phyloP scores from a whole-genome alignment of 331 rosid genomes.

The Stylosanthes scabra region DNA sequence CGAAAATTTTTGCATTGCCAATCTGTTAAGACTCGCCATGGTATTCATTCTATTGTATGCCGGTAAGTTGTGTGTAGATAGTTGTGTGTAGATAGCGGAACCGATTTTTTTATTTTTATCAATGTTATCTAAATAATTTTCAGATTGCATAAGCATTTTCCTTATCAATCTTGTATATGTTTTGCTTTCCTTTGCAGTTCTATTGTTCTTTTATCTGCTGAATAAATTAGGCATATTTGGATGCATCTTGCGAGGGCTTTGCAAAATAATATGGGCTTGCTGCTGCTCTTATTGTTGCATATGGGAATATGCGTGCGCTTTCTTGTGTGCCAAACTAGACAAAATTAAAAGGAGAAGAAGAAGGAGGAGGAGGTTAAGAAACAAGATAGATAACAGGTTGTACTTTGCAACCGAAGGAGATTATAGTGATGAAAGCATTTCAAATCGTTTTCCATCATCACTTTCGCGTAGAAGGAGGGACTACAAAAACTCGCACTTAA shows the following conservation, averaged over 20 bases:
- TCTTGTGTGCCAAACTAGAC: conserved; percentile 49
- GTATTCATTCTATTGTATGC: conserved; percentile 62
- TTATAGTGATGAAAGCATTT: conserved; percentile 37
- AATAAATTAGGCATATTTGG: conserved; percentile 59
- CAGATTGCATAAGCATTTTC: too few relatives aligned
- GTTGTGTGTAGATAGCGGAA: too few relatives aligned
- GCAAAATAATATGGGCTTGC: conserved; percentile 57
- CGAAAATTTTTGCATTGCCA: conserved; percentile 66
- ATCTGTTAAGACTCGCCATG: conserved; percentile 58
- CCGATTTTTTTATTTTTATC: too few relatives aligned
- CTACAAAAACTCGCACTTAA: conserved; percentile 48
- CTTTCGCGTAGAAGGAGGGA: conserved; percentile 46
- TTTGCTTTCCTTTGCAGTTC: conserved; percentile 52
- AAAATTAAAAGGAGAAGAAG: conserved; percentile 46
- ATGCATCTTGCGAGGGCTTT: conserved; percentile 51
- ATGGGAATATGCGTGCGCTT: conserved; percentile 61
- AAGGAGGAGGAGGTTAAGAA: conserved; percentile 28
- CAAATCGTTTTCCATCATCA: conserved; percentile 37
- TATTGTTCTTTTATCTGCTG: conserved; percentile 56
- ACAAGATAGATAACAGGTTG: conserved; percentile 33
- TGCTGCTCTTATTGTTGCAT: conserved; percentile 52
- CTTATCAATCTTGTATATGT: neutral
- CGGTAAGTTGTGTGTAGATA: conserved; percentile 64
- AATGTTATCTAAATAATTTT: too few relatives aligned
- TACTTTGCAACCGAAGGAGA: conserved; percentile 30